Evolutionary conservation across 208 protist species (phyloP), one percentile per base, ranked within the genome.

Genomic region (Leishmania turanica): DNA sequence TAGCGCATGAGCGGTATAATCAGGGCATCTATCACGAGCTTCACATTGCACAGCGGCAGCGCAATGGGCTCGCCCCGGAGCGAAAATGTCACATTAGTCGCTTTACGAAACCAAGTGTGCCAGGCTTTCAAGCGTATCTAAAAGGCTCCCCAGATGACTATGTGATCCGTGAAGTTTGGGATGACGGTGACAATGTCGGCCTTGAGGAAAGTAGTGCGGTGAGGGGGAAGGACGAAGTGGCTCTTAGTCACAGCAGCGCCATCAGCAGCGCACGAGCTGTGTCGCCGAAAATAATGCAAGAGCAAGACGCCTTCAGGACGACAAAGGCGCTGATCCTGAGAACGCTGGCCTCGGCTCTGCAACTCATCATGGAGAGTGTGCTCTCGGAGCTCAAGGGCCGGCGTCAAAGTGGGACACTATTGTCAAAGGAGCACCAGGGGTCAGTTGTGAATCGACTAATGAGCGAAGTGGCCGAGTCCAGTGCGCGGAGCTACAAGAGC

Each of bases 11-110:
- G 81, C 91, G 92, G 2, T 85, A 95, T 85, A 96, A 96, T 80
- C 87, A 94, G 56, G 92, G 92, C 24, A 79, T 97, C 64, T 93
- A 94, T 62, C 94, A 96, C 79, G 94, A 97, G 77, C 87, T 97
- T 65, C 88, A 92, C 37, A 54, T 92, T 19, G 94, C 94, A 0
- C 92, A 97, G 79, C 88, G 91, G 2, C 87, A 89, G 74, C 92
- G 91, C 54, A 88, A 97, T 45, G 80, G 84, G 31, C 87, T 96
- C 27, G 81, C 91, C 11, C 79, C 91, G 3, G 90, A 96, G 64
- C 86, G 90, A 27, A 91, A 91, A 65, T 96, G 88, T 71, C 90
- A 96, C 75, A 93, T 97, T 53, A 89, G 87, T 58, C 92, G 94
- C 47, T 94, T 95, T 75, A 89, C 91, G 19, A 97, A 97, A 69